Evolutionary conservation across 306 rosid genomes (phyloP).

Genomic region (Hippophae tibetana): DNA sequence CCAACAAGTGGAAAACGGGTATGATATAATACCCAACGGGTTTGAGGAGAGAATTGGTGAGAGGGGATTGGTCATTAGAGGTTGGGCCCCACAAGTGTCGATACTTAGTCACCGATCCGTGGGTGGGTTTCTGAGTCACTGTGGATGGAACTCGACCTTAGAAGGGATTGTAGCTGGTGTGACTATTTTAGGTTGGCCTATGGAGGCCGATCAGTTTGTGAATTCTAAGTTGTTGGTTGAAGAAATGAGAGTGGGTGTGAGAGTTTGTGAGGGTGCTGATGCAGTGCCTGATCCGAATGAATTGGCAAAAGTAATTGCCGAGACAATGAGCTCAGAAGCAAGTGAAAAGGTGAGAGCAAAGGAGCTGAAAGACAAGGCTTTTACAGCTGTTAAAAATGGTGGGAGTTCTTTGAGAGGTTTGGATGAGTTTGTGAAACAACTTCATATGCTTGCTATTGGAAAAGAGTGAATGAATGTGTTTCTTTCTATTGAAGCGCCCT

Average conservation of each 20-base stretch:
- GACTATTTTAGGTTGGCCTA: slow-evolving; percentile 59
- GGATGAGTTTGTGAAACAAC: slow-evolving; percentile 23
- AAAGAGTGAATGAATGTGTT: too few relatives aligned
- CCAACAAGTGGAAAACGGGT: slow-evolving; percentile 20
- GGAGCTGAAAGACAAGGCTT: slow-evolving; percentile 27
- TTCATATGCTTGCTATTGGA: slow-evolving; percentile 2
- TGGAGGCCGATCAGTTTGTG: slow-evolving; percentile 70
- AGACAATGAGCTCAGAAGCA: slow-evolving; percentile 20
- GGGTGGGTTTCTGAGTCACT: slow-evolving; percentile 53
- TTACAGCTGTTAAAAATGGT: slow-evolving; percentile 18
- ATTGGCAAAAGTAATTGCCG: slow-evolving; percentile 22
- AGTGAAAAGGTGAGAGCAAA: slow-evolving; percentile 16
- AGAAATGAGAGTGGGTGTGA: slow-evolving; percentile 33
- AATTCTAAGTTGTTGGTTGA: slow-evolving; percentile 51
- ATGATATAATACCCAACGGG: slow-evolving; percentile 29
- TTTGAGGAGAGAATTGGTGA: slow-evolving; percentile 39
- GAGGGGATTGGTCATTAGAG: slow-evolving; percentile 34
- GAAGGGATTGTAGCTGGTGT: slow-evolving; percentile 44
- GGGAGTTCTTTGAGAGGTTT: slow-evolving; percentile 42
- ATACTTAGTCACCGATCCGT: slow-evolving; percentile 39
- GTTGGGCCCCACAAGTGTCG: slow-evolving; percentile 44
- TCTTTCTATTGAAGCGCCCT: too few relatives aligned
- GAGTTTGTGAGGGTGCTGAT: slow-evolving; percentile 38
- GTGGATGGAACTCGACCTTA: slow-evolving; percentile 61
- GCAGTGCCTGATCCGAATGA: slow-evolving; percentile 40